phyloP scores from a whole-genome alignment of 805 yeast genomes.

The Yamadazyma olivae region DNA sequence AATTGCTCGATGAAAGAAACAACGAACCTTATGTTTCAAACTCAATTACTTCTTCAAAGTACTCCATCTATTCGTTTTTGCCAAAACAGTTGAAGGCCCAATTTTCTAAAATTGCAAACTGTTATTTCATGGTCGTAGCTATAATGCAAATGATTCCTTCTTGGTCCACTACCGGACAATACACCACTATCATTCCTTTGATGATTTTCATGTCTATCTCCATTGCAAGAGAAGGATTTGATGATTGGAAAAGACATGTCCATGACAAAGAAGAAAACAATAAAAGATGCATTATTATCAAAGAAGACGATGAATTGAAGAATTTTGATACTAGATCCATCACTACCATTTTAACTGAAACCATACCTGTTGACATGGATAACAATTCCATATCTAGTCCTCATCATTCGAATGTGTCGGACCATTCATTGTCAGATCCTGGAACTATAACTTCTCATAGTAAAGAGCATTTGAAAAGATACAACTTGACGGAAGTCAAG shows the following conservation, averaged over 20 bases:
- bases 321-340: slow-evolving; percentile 36
- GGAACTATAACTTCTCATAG: slow-evolving; percentile 6
- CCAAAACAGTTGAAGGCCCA: slow-evolving; percentile 90
- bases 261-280: slow-evolving; percentile 85
- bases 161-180: slow-evolving; percentile 96
- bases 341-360: slow-evolving; percentile 37
- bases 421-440: background rate
- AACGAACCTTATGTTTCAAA: slow-evolving; percentile 61
- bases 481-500: slow-evolving; percentile 30
- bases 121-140: slow-evolving; percentile 86
- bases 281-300: slow-evolving; percentile 25
- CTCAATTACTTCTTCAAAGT: slow-evolving; percentile 80
- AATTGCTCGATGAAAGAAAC: slow-evolving; percentile 65
- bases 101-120: slow-evolving; percentile 88
- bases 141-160: slow-evolving; percentile 93
- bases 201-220: slow-evolving; percentile 84
- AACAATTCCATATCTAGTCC: background rate
- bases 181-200: slow-evolving; percentile 89
- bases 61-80: slow-evolving; percentile 72
- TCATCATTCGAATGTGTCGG: background rate
- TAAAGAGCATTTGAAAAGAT: slow-evolving; percentile 19
- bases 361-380: slow-evolving; percentile 18
- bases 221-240: slow-evolving; percentile 89
- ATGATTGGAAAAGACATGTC: slow-evolving; percentile 83
- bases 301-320: slow-evolving; percentile 27